Base-by-base conservation (phyloP, 2,329 filamentous ascomycete species). In the Aspergillus candidus region DNA sequence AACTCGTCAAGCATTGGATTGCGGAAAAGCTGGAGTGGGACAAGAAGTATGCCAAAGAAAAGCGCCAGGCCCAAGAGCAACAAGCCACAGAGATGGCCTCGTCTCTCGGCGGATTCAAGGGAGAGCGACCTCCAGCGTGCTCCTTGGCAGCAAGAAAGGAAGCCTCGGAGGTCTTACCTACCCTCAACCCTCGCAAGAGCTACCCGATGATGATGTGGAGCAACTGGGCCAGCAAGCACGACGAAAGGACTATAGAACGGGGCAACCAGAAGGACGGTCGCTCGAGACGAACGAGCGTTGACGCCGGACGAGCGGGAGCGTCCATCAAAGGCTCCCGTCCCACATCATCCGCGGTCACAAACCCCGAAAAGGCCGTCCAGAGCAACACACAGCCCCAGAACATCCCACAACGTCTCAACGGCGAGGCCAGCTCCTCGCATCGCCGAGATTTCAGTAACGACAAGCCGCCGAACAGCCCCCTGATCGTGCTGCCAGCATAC, bases 151-250 rank as follows among this genome's bases (percentile, higher is more conserved):
- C 86, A 1, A 74, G 88, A 45, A 76, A 83, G 29, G 52, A 55
- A 10, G 62, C 61, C 11, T 61, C 60, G 6, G 63, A 58, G 2
- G 56, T 63, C 4, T 40, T 62, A 29, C 58, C 59, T 12, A 50
- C 57, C 14, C 53, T 53, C 14, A 54, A 49, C 10, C 51, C 48
- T 4, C 58, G 68, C 53, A 83, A 79, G 73, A 89, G 86, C 52
- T 79, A 84, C 67, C 87, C 85, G 6, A 72, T 96, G 63, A 80
- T 83, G 2, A 70, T 96, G 52, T 97, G 91, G 91, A 86, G 82
- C 39, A 73, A 84, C 1, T 94, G 89, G 86, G 89, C 88, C 11
- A 90, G 84, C 36, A 94, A 86, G 61, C 88, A 96, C 59, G 93
- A 97, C 60, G 79, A 91, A 63, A 75, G 75, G 49, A 86, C 85